Evolutionary conservation across 140 eudicot genomes (phyloP), one percentile per base, ranked within the genome.

Genomic region (Ambrosia hybrid): DNA sequence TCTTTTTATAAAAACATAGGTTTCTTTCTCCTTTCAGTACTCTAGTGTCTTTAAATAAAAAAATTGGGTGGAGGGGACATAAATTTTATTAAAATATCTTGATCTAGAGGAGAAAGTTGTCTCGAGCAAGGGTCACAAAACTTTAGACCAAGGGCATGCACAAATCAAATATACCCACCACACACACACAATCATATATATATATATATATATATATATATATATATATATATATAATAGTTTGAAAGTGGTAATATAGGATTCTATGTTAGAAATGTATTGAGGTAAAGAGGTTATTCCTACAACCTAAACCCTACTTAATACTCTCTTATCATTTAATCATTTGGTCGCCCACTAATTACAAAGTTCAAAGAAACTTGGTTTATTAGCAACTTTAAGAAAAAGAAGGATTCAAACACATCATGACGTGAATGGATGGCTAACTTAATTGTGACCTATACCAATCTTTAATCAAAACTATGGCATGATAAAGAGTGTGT

Each of bases 321-420:
- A 51, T 58, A 56, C 74, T 64, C 77, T 56, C 80, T 79, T 73
- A 85, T 73, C 85, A 79, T 36, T 74, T 81, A 78, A 85, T 85
- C 79, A 85, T 82, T 72, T 62, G 85, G 87, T 82, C 78, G 72
- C 77, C 85, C 90, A 77, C 85, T 82, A 77, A 82, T 66, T 72
- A 74, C 73, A 71, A 56, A 75, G 51, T 48, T 81, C 71, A 71
- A 72, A 72, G 74, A 67, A 83, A 51, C 76, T 65, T 81, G 71
- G 76, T 57, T 73, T 82, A 78, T 61, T 78, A 71, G 55, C 66
- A 8, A 78, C 83, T 78, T 82, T 78, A 62, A 57, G 53, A 73
- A 55, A 75, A 76, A 26, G 34, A 63, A 73, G 67, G 73, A 43
- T 64, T 76, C 63, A 76, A 80, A 49, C 55, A 76, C 73, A 81